A percentile compares a stretch with the other conserved stretches of the same genome.
phyloP scores from a whole-genome alignment of 768 basidiomycete genomes.

The Trametes sanguinea region DNA sequence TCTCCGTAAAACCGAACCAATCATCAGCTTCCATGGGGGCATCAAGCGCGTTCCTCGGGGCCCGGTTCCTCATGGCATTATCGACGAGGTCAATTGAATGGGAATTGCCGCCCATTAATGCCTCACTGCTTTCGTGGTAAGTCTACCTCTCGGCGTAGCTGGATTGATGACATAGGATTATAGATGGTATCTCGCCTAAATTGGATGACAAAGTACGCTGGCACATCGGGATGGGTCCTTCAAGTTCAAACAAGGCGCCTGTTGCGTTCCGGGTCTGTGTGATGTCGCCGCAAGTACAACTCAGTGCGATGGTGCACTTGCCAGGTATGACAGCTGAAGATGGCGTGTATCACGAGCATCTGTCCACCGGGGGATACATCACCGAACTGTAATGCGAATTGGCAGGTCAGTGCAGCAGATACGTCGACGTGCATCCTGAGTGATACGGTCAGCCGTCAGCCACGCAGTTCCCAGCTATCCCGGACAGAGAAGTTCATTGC shows the following conservation, averaged over 20 bases:
- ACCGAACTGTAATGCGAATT: background rate
- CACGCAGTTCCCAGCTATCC: background rate
- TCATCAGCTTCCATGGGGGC: too few species aligned
- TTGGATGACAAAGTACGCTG: constrained; percentile 10
- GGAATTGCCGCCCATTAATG: too few species aligned
- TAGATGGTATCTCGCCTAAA: background rate
- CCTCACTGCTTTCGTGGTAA: background rate
- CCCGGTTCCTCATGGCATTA: too few species aligned
- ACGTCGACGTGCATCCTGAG: background rate
- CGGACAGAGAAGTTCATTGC: background rate
- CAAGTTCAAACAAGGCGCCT: too few species aligned
- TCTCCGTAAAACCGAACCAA: too few species aligned
- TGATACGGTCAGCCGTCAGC: constrained; percentile 1
- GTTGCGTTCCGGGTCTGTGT: background rate
- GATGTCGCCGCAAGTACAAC: background rate
- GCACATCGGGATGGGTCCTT: background rate
- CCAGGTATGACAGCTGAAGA: background rate
- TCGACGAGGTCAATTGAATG: too few species aligned
- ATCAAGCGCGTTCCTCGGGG: too few species aligned
- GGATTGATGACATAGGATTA: background rate
- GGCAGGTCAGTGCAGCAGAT: constrained; percentile 1
- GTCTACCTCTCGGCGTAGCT: background rate
- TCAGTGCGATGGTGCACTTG: background rate
- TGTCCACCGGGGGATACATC: background rate
- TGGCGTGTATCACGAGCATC: background rate